Conservation (phyloP, 2,329 filamentous ascomycete genomes). For the Aspergillus japonicus region DNA sequence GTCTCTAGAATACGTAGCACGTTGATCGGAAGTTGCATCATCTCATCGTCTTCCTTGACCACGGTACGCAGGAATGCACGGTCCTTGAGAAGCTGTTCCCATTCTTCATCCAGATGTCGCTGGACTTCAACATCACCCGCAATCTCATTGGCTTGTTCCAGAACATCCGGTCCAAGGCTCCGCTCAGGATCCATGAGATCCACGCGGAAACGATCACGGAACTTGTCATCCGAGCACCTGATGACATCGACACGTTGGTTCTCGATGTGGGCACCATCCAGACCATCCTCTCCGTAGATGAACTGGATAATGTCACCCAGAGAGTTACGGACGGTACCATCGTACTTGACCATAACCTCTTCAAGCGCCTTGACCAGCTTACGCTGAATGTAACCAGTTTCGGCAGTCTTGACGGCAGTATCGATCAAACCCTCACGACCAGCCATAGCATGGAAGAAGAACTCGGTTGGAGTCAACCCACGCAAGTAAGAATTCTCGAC, state of each 20-base stretch:
- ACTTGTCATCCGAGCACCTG: slow-evolving; percentile 72
- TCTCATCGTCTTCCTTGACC: slow-evolving; percentile 74
- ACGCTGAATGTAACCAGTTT: slow-evolving; percentile 98
- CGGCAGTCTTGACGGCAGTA: slow-evolving; percentile 98
- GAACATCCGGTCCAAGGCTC: slow-evolving; percentile 64
- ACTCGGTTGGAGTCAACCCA: slow-evolving; percentile 90
- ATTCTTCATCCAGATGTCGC: slow-evolving; percentile 82
- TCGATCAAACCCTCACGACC: slow-evolving; percentile 99
- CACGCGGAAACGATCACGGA: slow-evolving; percentile 78
- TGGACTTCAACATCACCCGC: slow-evolving; percentile 85
- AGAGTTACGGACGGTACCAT: slow-evolving; percentile 95
- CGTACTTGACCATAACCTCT: slow-evolving; percentile 96
- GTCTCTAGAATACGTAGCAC: slow-evolving; percentile 86
- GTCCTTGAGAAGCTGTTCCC: slow-evolving; percentile 72
- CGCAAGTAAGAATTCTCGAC: slow-evolving; percentile 98
- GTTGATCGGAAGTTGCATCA: slow-evolving; percentile 90
- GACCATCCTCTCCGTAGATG: slow-evolving; percentile 93
- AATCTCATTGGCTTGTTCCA: slow-evolving; percentile 86
- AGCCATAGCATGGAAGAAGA: slow-evolving; percentile 99
- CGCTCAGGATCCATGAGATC: slow-evolving; percentile 75
- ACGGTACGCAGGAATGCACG: slow-evolving; percentile 71
- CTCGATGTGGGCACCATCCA: slow-evolving; percentile 92
- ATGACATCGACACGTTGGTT: slow-evolving; percentile 87
- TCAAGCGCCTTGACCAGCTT: slow-evolving; percentile 97
- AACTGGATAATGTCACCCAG: slow-evolving; percentile 96